Base-by-base conservation (phyloP, 208 protist species). In the Wallacemonas rigidus region DNA sequence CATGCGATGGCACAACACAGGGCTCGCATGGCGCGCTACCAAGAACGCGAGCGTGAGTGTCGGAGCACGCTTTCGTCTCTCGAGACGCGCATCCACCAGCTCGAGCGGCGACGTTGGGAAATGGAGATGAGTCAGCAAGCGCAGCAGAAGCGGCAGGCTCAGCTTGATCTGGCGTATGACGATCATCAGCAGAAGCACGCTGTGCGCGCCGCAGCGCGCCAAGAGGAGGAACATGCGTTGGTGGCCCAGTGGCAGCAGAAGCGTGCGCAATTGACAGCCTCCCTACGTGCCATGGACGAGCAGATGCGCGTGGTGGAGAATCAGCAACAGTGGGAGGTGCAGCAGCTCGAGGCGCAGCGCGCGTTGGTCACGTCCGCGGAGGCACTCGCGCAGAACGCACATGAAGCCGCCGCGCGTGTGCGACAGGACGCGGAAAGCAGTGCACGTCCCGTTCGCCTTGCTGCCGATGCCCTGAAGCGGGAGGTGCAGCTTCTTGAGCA, bases 1-100 rank as follows among this genome's bases (percentile, higher is more conserved):
- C 55, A 17, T 12, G 55, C 55, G 7, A 9, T 35, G 9, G 55
- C 55, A 17, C 15, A 60, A 8, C 55, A 60, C 55, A 17, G 15
- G 15, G 55, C 14, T 9, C 55, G 55, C 7, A 60, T 60, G 55
- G 55, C 55, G 17, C 55, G 55, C 55, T 60, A 60, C 55, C 55
- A 60, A 35, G 14, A 12, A 8, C 55, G 55, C 14, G 55, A 60
- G 55, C 55, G 55, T 17, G 55, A 36, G 14, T 60, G 55, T 17
- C 55, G 55, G 7, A 17, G 7, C 14, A 38, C 55, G 15, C 35
- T 60, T 9, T 9, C 17, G 55, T 60, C 55, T 9, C 55, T 60
- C 14, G 55, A 60, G 17, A 35, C 7, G 7, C 55, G 55, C 55
- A 12, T 60, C 9, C 55, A 60, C 1, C 55, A 60, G 55, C 55